Evolutionary conservation across 352 stramenopile genomes (phyloP), one percentile per base, ranked within the genome.

Genomic region (Phytophthora vignae): DNA sequence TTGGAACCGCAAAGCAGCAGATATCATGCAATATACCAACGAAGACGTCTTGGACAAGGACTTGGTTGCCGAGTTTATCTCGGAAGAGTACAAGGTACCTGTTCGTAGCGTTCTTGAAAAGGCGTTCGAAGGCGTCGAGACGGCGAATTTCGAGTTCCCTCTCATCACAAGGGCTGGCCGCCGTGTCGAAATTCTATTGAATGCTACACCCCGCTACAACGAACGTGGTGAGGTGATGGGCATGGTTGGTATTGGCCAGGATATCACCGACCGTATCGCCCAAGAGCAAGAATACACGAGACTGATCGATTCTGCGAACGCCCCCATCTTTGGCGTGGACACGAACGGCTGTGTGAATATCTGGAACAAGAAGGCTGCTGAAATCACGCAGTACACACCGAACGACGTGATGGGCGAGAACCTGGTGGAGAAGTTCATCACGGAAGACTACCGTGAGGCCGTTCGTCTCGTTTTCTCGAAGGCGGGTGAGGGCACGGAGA

Each of bases 211-310:
- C 19, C 68, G 81, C 5, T 85, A 76, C 57, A 69, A 87, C n/a
- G 46, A 87, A 29, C 60, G 65, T 1, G 81, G 81, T 3, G 65
- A 90, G n/a, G 69, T 91, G 19, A 57, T 77, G 29, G 83, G 83
- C 19, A 70, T 90, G 33, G 84, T 92, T 1, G 81, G 84, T 38
- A 93, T 93, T 31, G 85, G 85, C 7, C 83, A 91, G 36, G 85
- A 91, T 65, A 90, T 93, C 55, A 93, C 85, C 9, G 78, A 88
- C 38, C 83, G 85, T 15, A 88, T 97, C 42, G 88, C 92, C 0
- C 82, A 97, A 46, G 85, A 97, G 36, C 89, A 95, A 64, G 92
- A 96, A 42, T 92, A 90, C 67, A 78, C 60, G 40, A 80, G 82
- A 50, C 52, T 90, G 15, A 90, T 90, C 15, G 80, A 90, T 52